Evolutionary conservation across 1,139 yeast genomes (phyloP).

Genomic region (Protomyces inouyei): DNA sequence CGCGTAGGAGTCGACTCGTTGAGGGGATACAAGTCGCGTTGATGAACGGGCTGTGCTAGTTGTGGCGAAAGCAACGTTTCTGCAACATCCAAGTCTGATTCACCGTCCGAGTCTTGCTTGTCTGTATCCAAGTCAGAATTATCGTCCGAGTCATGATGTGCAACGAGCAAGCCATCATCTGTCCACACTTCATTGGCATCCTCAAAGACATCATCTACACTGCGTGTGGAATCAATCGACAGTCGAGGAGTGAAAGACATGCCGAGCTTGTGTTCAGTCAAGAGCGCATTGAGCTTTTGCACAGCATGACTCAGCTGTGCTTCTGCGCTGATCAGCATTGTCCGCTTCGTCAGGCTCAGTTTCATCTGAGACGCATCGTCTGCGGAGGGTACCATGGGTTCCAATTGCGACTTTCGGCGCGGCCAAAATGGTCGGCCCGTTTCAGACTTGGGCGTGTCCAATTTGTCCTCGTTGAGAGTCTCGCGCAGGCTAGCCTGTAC

Average conservation of each 20-base stretch:
- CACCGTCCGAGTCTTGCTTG: conserved; percentile 11
- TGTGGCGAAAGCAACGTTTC: background rate
- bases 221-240: conserved; percentile 9
- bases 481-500: background rate
- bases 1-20: conserved; percentile 40
- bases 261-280: background rate
- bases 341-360: background rate
- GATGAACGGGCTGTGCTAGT: background rate
- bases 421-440: background rate
- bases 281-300: background rate
- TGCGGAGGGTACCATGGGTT: background rate
- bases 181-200: conserved; percentile 6
- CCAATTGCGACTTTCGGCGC: background rate
- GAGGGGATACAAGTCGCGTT: conserved; percentile 18
- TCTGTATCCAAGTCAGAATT: background rate
- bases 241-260: background rate
- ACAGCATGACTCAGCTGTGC: background rate
- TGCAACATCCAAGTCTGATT: background rate
- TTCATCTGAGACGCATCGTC: background rate
- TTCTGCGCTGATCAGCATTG: background rate
- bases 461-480: background rate
- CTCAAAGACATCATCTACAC: conserved; percentile 13
- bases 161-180: conserved; percentile 12
- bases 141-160: conserved; percentile 17
- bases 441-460: background rate